These are phyloP conservation scores for Pharus latifolius DNA, from an alignment of 176 grass and related monocot species.

Conservation along the genomic window DNA sequence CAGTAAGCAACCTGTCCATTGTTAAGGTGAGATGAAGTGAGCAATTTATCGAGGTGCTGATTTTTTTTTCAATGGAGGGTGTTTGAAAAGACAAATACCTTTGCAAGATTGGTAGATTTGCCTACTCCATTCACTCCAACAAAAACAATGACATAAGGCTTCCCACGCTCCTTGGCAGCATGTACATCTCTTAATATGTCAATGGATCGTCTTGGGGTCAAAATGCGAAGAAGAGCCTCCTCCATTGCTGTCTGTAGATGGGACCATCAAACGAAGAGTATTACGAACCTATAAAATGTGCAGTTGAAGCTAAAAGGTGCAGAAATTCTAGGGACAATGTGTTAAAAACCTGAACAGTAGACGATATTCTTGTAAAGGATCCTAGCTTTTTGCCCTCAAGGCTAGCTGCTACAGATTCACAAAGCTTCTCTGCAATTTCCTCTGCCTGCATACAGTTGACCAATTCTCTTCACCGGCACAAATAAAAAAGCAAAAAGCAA, in stretches of 20 bases:
- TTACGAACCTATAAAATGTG: background rate
- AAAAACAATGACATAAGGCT: conserved; percentile 90
- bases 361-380: conserved; percentile 92
- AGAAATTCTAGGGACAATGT: background rate
- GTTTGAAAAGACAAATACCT: conserved; percentile 39
- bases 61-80: background rate
- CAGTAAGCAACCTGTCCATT: conserved; percentile 81
- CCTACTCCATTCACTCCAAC: conserved; percentile 97
- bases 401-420: conserved; percentile 82
- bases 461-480: conserved; percentile 1
- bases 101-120: conserved; percentile 93
- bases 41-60: background rate
- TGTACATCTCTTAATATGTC: conserved; percentile 90
- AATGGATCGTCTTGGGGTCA: conserved; percentile 86
- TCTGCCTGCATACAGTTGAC: conserved; percentile 48
- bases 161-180: conserved; percentile 89
- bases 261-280: background rate
- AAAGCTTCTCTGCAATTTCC: conserved; percentile 93
- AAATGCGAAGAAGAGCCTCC: conserved; percentile 76
- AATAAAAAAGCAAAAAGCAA: background rate
- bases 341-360: conserved; percentile 73
- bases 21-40: background rate
- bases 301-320: background rate
- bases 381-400: conserved; percentile 89
- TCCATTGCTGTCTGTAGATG: conserved; percentile 82